Conservation (phyloP, 2,329 filamentous ascomycete species). For the Penicillium thymicola region DNA sequence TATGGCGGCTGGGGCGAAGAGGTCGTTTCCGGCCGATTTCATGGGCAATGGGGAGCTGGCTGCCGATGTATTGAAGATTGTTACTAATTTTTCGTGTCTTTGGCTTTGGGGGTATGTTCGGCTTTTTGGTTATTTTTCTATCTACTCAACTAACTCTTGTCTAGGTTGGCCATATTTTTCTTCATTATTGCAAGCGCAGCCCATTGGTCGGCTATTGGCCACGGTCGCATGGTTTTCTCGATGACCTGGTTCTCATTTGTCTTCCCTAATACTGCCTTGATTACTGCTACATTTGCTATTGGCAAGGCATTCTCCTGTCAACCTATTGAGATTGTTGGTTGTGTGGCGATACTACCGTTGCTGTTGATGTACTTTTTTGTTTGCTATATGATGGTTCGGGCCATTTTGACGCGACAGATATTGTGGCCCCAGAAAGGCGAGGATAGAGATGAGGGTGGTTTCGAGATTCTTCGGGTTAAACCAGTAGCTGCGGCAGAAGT, state of each 20-base stretch:
- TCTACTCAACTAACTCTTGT: slow-evolving; percentile 10
- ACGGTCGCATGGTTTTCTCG: slow-evolving; percentile 66
- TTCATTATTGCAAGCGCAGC: slow-evolving; percentile 77
- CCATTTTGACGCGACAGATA: slow-evolving; percentile 65
- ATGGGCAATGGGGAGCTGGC: slow-evolving; percentile 57
- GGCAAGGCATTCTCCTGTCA: slow-evolving; percentile 58
- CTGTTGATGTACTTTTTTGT: slow-evolving; percentile 67
- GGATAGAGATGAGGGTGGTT: slow-evolving; percentile 61
- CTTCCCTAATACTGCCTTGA: slow-evolving; percentile 74
- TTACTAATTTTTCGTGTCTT: slow-evolving; percentile 62
- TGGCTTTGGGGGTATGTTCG: slow-evolving; percentile 68
- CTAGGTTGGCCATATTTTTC: slow-evolving; percentile 72
- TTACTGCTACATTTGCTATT: slow-evolving; percentile 69
- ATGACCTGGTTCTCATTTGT: slow-evolving; percentile 87
- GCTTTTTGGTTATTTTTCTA: not conserved
- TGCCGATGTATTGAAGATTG: slow-evolving; percentile 53
- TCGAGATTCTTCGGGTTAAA: slow-evolving; percentile 40
- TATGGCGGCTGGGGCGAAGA: slow-evolving; percentile 53
- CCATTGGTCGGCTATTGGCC: slow-evolving; percentile 63
- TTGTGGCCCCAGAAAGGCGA: slow-evolving; percentile 73
- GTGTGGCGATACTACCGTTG: slow-evolving; percentile 63
- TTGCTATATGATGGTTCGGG: slow-evolving; percentile 66
- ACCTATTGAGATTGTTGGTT: slow-evolving; percentile 65
- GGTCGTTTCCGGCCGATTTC: slow-evolving; percentile 51
- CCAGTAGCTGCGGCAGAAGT: slow-evolving; percentile 20